Percentiles rank a stretch among this genome's conserved stretches.
Evolutionary conservation across 2,329 filamentous ascomycete genomes (phyloP).

Genomic region (Fusarium praegraminearum): DNA sequence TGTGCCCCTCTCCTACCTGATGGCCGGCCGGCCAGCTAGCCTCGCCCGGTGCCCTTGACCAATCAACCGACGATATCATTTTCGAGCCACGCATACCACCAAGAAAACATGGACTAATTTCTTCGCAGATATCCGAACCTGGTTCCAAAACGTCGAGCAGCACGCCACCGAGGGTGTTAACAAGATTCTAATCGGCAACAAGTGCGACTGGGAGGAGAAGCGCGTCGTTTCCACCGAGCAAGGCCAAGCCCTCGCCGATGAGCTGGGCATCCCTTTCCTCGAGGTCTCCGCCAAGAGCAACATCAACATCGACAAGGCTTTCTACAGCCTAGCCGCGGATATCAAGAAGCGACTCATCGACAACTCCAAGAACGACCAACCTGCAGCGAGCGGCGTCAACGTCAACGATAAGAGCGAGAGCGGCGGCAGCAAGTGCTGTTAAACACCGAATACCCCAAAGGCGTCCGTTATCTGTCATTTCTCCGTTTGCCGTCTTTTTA

Average conservation of each 20-base stretch:
- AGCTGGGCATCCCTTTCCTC: slow-evolving; percentile 97
- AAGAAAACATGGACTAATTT: slow-evolving; percentile 28
- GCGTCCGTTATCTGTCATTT: slow-evolving; percentile 40
- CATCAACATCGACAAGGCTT: slow-evolving; percentile 99
- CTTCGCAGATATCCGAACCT: slow-evolving; percentile 90
- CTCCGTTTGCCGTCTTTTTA: slow-evolving; percentile 42
- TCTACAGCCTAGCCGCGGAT: slow-evolving; percentile 92
- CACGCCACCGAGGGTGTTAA: slow-evolving; percentile 99
- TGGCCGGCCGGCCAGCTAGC: not conserved
- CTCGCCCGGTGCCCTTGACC: slow-evolving; percentile 4
- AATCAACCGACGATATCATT: slow-evolving; percentile 10
- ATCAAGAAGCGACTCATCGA: slow-evolving; percentile 99
- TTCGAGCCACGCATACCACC: slow-evolving; percentile 12
- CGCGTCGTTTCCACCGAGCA: slow-evolving; percentile 92
- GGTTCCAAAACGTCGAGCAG: slow-evolving; percentile 99
- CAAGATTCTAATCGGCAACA: slow-evolving; percentile 99
- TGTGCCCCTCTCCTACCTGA: not conserved
- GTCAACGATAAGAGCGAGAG: slow-evolving; percentile 73
- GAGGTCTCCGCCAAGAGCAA: slow-evolving; percentile 99
- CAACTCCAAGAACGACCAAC: slow-evolving; percentile 81
- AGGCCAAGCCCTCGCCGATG: slow-evolving; percentile 92
- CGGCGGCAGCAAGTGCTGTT: slow-evolving; percentile 81
- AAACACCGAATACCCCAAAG: slow-evolving; percentile 50
- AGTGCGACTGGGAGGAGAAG: slow-evolving; percentile 99
- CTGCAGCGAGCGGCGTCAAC: slow-evolving; percentile 71